Base-by-base conservation (phyloP, 2,329 filamentous ascomycete species). In the Cercospora citrullina region DNA sequence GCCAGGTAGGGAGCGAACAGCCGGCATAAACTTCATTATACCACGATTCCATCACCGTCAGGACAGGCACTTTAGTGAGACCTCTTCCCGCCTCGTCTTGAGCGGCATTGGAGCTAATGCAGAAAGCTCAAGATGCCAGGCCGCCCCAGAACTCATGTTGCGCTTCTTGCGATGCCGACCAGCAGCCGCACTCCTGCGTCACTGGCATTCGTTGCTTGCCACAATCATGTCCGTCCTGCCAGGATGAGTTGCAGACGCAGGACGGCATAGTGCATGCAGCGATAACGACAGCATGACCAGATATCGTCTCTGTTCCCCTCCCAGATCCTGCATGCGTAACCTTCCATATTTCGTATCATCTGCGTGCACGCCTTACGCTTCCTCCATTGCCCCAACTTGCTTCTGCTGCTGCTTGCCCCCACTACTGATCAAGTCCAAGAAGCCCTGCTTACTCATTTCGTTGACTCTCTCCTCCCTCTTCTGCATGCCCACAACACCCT, bases 361-460 rank as follows among this genome's bases (percentile, higher is more conserved):
- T 10, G 48, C 26, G 48, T 36, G 30, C 16, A 31, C 18, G 55
- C 55, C 31, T 16, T 59, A 59, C 9, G 55, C 55, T 21, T 36
- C 55, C 55, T 59, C 55, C 55, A 36, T 59, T 1, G 16, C 28
- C 21, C 16, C 55, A 36, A 26, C 23, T 28, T 28, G 57, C 55
- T 31, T 23, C 55, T 59, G 55, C 55, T 59, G 55, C 31, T 59
- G 51, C 81, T 86, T 79, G 72, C 85, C 80, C 77, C 87, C 83
- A 14, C 85, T 84, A 51, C 84, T 85, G 78, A 99, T 97, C 79
- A 98, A 81, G 69, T 98, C 94, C 79, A 99, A 81, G 82, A 98
- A 99, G 0, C 94, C 94, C 82, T 97, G 92, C 83, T 96, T 96
- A 79, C 91, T 96, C 90, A 99, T 95, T 84, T 98, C 94, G 72